Conservation (phyloP, 1,284 basidiomycete species). For the Tilletiopsis washingtonensis region DNA sequence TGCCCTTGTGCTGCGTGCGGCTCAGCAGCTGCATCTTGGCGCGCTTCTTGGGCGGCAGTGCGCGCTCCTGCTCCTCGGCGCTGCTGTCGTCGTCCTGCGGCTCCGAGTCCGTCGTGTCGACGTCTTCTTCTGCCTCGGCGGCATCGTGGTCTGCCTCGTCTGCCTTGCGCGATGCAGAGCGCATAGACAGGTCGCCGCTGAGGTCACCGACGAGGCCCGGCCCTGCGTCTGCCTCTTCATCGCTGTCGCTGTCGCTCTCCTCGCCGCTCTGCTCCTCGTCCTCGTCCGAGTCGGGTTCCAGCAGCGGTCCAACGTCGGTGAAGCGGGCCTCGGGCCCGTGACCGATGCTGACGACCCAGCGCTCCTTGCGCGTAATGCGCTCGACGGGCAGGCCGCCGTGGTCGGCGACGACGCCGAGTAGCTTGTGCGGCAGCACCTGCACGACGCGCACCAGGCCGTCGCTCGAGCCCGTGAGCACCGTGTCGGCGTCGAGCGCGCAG, state of each 20-base stretch:
- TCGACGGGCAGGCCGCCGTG: slow-evolving; percentile 80
- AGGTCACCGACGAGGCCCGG: no score
- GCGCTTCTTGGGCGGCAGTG: no score
- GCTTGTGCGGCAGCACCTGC: slow-evolving; percentile 77
- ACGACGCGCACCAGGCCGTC: slow-evolving; percentile 86
- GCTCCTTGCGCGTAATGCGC: slow-evolving; percentile 61
- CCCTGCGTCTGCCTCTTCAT: no score
- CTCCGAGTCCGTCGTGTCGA: slow-evolving; percentile 3
- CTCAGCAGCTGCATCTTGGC: no score
- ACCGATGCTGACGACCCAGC: slow-evolving; percentile 86
- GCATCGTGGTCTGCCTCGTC: no score
- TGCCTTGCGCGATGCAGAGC: no score
- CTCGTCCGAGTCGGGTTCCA: slow-evolving; percentile 49
- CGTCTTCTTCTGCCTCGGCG: slow-evolving; percentile 6
- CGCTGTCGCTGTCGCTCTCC: slow-evolving; percentile 6
- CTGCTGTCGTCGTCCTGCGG: no score
- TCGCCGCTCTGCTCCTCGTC: slow-evolving; percentile 23
- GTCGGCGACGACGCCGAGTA: slow-evolving; percentile 80
- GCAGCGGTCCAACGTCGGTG: slow-evolving; percentile 67
- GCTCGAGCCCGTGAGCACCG: slow-evolving; percentile 80
- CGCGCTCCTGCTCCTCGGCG: no score
- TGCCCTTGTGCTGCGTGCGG: neutral
- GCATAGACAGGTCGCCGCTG: no score
- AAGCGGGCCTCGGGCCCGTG: slow-evolving; percentile 79
- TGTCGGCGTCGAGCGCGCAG: slow-evolving; percentile 58